These are phyloP conservation scores for Centrapalus pauciflorus DNA, from an alignment of 129 eudicot genomes.

Conservation along the genomic window DNA sequence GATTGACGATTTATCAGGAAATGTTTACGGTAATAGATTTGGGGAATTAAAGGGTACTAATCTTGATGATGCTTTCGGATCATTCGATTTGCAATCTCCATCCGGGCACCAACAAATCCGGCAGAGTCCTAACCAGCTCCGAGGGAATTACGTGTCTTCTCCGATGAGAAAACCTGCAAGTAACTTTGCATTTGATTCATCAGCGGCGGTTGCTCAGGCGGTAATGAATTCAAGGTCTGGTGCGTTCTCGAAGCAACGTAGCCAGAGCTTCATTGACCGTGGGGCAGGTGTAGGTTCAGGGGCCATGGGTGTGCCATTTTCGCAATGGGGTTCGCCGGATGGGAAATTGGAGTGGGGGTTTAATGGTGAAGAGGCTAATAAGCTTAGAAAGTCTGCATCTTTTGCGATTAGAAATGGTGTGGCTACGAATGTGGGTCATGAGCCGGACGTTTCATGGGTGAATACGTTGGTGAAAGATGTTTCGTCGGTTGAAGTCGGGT, in stretches of 20 bases:
- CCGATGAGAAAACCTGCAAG: constrained; percentile 49
- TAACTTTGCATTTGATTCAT: constrained; percentile 58
- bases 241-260: constrained; percentile 65
- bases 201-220: constrained; percentile 77
- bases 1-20: constrained; percentile 45
- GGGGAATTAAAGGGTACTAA: constrained; percentile 52
- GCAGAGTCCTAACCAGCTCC: constrained; percentile 47
- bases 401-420: constrained; percentile 58
- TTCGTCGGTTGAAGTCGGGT: constrained; percentile 43
- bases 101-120: constrained; percentile 34
- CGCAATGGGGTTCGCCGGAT: constrained; percentile 80
- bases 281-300: constrained; percentile 5
- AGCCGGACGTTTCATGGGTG: constrained; percentile 92
- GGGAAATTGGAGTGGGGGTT: constrained; percentile 88
- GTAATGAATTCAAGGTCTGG: constrained; percentile 71
- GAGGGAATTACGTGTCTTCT: constrained; percentile 44
- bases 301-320: background rate
- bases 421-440: constrained; percentile 26
- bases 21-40: constrained; percentile 30
- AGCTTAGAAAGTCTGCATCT: constrained; percentile 75
- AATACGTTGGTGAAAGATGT: constrained; percentile 85
- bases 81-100: constrained; percentile 46
- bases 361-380: constrained; percentile 56
- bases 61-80: constrained; percentile 54
- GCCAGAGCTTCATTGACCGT: constrained; percentile 85